Base-by-base conservation (phyloP, 2,329 filamentous ascomycete species). In the Cercospora zeae-maydis region DNA sequence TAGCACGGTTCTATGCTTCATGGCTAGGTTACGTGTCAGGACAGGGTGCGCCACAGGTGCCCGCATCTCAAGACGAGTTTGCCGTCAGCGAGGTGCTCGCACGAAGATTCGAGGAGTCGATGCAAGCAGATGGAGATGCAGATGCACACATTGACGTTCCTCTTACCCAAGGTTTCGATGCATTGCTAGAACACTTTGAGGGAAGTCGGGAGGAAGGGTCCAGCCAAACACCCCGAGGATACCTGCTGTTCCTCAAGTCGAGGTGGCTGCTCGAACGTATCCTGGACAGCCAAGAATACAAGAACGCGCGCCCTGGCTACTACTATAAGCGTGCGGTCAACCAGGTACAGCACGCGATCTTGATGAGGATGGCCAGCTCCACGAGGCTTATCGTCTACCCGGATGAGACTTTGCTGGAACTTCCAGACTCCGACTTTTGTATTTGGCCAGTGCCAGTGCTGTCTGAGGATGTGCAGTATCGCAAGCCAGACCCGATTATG, bases 311-410 rank as follows among this genome's bases (percentile, higher is more conserved):
- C 16, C 68, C 68, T 10, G 68, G 69, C 10, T 64, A 62, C 31
- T 68, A 69, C 51, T 70, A 66, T 61, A 65, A 62, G 54, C 63
- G 68, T 19, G 65, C 68, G 13, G 58, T 71, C 45, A 68, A 68
- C 34, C 68, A 68, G 33, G 42, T 70, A 21, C 58, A 64, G 24
- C 62, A 65, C 27, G 67, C 65, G 21, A 63, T 71, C 31, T 24
- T 54, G 7, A 52, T 58, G 24, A 60, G 58, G 21, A 63, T 59
- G 16, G 58, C 61, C 11, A 56, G 64, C 19, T 60, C 64, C 16
- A 60, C 55, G 11, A 61, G 59, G 24, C 45, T 67, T 4, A 62
- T 67, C 2, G 31, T 60, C 7, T 68, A 63, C 24, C 62, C 65
- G 14, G 66, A 68, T 36, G 59, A 30, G 36, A 56, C 60, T 21